Base-by-base conservation (phyloP, 805 yeast species). In the Wickerhamiella qilinensis region DNA sequence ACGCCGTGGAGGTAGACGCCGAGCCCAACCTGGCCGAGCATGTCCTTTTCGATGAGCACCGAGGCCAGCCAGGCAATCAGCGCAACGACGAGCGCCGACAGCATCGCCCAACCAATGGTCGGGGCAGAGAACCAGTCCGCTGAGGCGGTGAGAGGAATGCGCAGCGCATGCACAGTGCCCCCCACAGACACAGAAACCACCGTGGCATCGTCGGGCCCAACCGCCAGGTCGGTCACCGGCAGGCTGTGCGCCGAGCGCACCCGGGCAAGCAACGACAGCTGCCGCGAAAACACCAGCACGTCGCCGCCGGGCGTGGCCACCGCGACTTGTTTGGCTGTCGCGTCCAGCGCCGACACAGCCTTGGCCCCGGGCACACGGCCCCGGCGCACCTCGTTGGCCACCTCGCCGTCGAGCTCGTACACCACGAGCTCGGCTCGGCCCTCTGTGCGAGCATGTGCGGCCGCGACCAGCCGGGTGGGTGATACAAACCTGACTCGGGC, bases 291-390 rank as follows among this genome's bases (percentile, higher is more conserved):
- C 3, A 48, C 40, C 7, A 21, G 30, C 3, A 50, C 39, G 19
- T 48, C 51, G n/a, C 53, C 53, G 3, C 38, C 36, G 2, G 51
- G 35, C 17, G 44, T 42, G 3, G 45, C 52, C 3, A 41, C 45
- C 2, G 49, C 53, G 4, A 50, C 34, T 1, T 35, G 16, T 8
- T 21, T 14, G 20, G 43, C 44, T n/a, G 39, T 20, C 14, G 42
- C 43, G 1, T 48, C 42, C 33, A 49, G 24, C 9, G 49, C 49
- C 4, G 48, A 43, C 19, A 46, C 43, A 25, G 45, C 43, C 18
- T 31, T 37, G 18, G 42, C 29, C 7, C 41, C 39, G 4, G 49
- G 39, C 8, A 46, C 24, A 12, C 35, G 33, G 2, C 35, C 34
- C 7, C 31, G 36, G 16, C 9, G 19, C 3, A 38, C 37, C 11